These are phyloP conservation scores for Umbelopsis ramanniana DNA, from an alignment of 192 early-diverging fungal species.

Conservation along the genomic window DNA sequence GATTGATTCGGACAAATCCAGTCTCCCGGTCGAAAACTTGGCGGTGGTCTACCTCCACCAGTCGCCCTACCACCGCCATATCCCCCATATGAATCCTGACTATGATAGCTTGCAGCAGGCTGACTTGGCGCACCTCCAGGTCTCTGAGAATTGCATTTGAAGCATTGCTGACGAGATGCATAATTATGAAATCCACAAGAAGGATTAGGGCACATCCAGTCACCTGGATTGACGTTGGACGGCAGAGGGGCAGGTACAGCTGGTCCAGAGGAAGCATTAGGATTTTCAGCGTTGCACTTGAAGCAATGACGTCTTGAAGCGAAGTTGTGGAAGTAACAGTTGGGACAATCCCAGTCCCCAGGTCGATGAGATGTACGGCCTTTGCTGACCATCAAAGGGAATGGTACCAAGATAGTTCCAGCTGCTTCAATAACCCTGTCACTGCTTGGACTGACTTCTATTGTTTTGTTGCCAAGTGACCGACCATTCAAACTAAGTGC, in stretches of 20 bases:
- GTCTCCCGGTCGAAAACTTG: slow-evolving; percentile 64
- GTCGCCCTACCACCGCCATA: slow-evolving; percentile 26
- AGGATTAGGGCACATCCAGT: slow-evolving; percentile 65
- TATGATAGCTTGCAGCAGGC: slow-evolving; percentile 35
- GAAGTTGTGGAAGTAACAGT: slow-evolving; percentile 76
- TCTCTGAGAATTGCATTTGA: slow-evolving; percentile 50
- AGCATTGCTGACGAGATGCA: slow-evolving; percentile 62
- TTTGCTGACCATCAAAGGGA: slow-evolving; percentile 52
- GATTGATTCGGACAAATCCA: slow-evolving; percentile 72
- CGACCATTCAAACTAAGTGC: slow-evolving; percentile 66
- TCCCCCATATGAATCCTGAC: slow-evolving; percentile 32
- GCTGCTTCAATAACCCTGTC: slow-evolving; percentile 64
- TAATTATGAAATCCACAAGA: slow-evolving; percentile 68
- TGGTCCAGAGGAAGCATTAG: slow-evolving; percentile 38
- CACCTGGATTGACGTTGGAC: slow-evolving; percentile 57
- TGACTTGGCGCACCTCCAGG: slow-evolving; percentile 38
- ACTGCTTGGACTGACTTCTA: slow-evolving; percentile 68
- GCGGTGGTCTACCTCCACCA: slow-evolving; percentile 15
- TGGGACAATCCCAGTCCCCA: slow-evolving; percentile 78
- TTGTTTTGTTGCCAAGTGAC: slow-evolving; percentile 57
- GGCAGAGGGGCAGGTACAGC: slow-evolving; percentile 40
- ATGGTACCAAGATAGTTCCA: slow-evolving; percentile 54
- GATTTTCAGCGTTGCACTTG: slow-evolving; percentile 67
- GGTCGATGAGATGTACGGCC: slow-evolving; percentile 48
- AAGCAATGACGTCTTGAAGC: slow-evolving; percentile 65